Evolutionary conservation across 495 filamentous ascomycete species (phyloP).

Genomic region (Penicillium crystallinum): DNA sequence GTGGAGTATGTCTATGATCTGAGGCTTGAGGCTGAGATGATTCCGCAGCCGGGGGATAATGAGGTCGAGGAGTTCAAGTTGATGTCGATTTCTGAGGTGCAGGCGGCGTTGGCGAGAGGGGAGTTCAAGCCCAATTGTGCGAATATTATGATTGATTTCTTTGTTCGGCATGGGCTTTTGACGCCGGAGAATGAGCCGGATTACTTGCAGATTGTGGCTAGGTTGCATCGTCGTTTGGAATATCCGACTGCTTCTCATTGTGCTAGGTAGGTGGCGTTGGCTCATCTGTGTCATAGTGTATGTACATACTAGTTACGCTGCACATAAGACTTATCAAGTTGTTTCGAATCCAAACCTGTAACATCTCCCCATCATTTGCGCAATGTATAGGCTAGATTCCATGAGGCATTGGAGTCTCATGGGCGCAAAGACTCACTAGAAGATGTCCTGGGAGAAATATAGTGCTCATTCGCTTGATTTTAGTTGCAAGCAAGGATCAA

Average conservation of each 20-base stretch:
- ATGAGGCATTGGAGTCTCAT: too few relatives aligned
- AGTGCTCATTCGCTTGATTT: too few relatives aligned
- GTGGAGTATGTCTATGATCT: slow-evolving; percentile 90
- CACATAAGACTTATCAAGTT: neutral
- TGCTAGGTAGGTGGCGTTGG: slow-evolving; percentile 1
- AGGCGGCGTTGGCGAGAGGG: slow-evolving; percentile 61
- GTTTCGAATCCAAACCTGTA: neutral
- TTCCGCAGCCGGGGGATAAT: slow-evolving; percentile 70
- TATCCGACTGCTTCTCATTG: slow-evolving; percentile 61
- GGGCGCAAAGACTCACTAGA: neutral
- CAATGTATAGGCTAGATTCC: neutral
- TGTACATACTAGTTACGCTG: neutral
- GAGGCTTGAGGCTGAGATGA: slow-evolving; percentile 61
- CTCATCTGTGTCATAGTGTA: neutral
- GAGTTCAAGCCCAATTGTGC: slow-evolving; percentile 95
- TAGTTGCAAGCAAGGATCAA: too few relatives aligned
- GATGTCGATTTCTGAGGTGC: slow-evolving; percentile 66
- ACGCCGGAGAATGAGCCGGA: slow-evolving; percentile 77
- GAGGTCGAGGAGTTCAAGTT: slow-evolving; percentile 87
- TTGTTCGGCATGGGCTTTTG: slow-evolving; percentile 77
- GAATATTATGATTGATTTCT: slow-evolving; percentile 80
- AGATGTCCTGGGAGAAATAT: neutral
- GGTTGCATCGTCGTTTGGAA: slow-evolving; percentile 73
- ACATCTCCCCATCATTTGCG: neutral
- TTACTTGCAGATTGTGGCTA: slow-evolving; percentile 68